phyloP scores from a whole-genome alignment of 192 early-diverging fungal species.

The Spizellomyces sp. region DNA sequence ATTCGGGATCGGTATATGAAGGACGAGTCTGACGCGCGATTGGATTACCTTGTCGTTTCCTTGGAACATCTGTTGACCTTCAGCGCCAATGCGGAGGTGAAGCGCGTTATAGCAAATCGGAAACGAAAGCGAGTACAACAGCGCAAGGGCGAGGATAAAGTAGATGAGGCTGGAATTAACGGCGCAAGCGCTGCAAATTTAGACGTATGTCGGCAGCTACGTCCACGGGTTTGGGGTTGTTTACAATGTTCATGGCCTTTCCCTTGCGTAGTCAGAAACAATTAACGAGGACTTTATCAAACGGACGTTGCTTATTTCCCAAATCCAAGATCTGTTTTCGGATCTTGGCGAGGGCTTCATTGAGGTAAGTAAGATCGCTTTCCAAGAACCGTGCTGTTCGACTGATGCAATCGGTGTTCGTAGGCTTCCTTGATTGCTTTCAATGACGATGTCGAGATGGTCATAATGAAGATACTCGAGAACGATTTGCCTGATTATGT shows the following conservation, averaged over 20 bases:
- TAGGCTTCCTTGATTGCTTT: conserved; percentile 41
- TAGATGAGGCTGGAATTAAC: neutral
- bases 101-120: conserved; percentile 50
- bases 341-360: conserved; percentile 90
- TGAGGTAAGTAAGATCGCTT: conserved; percentile 42
- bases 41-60: conserved; percentile 66
- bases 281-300: conserved; percentile 52
- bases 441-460: conserved; percentile 66
- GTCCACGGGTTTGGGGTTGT: neutral
- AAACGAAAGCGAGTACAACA: conserved; percentile 4
- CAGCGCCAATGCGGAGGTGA: conserved; percentile 51
- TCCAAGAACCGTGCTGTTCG: neutral
- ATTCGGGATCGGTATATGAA: conserved; percentile 44
- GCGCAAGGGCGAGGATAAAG: conserved; percentile 1
- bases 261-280: no score
- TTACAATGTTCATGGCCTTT: no score
- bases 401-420: neutral
- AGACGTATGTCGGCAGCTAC: neutral
- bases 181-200: neutral
- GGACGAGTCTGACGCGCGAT: conserved; percentile 52
- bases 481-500: conserved; percentile 71
- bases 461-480: conserved; percentile 81
- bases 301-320: conserved; percentile 67
- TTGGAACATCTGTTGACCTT: conserved; percentile 70
- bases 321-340: conserved; percentile 86